phyloP scores from a whole-genome alignment of 495 filamentous ascomycete species.

The Hypoxylon cercidicola region DNA sequence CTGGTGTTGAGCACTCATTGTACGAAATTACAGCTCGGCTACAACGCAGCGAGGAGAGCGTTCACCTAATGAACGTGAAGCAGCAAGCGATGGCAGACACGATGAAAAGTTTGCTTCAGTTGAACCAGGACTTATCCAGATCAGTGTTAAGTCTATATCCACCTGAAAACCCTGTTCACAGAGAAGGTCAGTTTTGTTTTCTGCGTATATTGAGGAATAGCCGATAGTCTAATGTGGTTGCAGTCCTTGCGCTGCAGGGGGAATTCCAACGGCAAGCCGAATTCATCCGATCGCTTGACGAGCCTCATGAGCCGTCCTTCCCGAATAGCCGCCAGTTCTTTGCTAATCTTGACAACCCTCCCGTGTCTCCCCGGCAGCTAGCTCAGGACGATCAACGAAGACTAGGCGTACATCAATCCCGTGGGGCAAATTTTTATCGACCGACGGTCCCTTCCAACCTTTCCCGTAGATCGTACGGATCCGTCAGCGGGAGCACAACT shows the following conservation, averaged over 20 bases:
- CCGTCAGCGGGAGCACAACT: slow-evolving; percentile 70
- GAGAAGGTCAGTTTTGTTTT: slow-evolving; percentile 64
- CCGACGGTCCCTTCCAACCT: slow-evolving; percentile 83
- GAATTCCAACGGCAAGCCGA: slow-evolving; percentile 90
- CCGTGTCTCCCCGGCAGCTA: slow-evolving; percentile 91
- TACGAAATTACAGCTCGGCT: slow-evolving; percentile 83
- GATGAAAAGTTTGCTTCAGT: slow-evolving; percentile 71
- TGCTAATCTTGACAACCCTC: slow-evolving; percentile 78
- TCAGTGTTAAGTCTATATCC: slow-evolving; percentile 76
- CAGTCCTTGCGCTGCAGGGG: slow-evolving; percentile 82
- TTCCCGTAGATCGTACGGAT: slow-evolving; percentile 80
- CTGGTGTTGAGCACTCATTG: slow-evolving; percentile 80
- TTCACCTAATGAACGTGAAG: slow-evolving; percentile 78
- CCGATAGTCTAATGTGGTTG: slow-evolving; percentile 41
- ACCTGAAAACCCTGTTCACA: slow-evolving; percentile 68
- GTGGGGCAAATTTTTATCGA: slow-evolving; percentile 66
- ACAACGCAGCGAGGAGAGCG: slow-evolving; percentile 83
- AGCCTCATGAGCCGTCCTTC: slow-evolving; percentile 78
- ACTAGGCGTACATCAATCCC: slow-evolving; percentile 59
- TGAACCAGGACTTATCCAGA: slow-evolving; percentile 80
- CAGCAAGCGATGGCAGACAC: slow-evolving; percentile 86
- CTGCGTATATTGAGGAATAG: slow-evolving; percentile 11
- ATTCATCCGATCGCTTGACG: slow-evolving; percentile 71
- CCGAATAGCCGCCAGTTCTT: slow-evolving; percentile 81
- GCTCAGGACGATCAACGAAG: slow-evolving; percentile 87